phyloP scores from a whole-genome alignment of 768 basidiomycete species.

The Daedalea quercina region DNA sequence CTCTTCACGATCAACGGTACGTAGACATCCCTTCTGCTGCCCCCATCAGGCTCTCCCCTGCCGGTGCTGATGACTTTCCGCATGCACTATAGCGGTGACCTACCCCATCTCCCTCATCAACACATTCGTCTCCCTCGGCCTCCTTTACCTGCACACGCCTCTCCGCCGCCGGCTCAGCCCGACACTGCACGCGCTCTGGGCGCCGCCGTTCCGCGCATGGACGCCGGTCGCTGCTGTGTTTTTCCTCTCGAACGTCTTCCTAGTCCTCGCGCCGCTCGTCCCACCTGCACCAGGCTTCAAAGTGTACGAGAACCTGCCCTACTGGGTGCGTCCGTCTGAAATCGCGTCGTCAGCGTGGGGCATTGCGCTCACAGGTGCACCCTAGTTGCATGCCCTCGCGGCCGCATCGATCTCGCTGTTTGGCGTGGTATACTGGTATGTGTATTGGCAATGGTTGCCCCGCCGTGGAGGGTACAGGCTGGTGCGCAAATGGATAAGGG shows the following conservation, averaged over 20 bases:
- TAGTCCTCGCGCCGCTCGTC: conserved; percentile 54
- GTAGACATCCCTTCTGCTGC: too few relatives aligned
- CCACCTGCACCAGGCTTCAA: conserved; percentile 47
- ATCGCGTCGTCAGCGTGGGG: not conserved
- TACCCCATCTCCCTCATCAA: conserved; percentile 57
- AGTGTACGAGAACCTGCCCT: conserved; percentile 55
- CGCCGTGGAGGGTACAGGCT: conserved; percentile 21
- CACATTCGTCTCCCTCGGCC: conserved; percentile 50
- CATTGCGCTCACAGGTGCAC: not conserved
- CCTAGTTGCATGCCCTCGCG: conserved; percentile 25
- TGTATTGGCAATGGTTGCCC: conserved; percentile 23
- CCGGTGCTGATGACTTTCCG: too few relatives aligned
- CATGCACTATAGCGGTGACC: too few relatives aligned
- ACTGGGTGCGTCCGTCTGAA: conserved; percentile 55
- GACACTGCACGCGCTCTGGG: conserved; percentile 44
- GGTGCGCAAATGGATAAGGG: conserved; percentile 19
- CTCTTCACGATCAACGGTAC: conserved; percentile 60
- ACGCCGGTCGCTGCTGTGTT: conserved; percentile 44
- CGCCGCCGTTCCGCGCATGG: conserved; percentile 58
- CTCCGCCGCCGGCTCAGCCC: conserved; percentile 5
- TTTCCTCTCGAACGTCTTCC: conserved; percentile 59
- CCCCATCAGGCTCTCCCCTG: too few relatives aligned
- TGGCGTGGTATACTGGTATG: conserved; percentile 27
- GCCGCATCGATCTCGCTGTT: conserved; percentile 17
- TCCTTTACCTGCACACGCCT: conserved; percentile 52